Evolutionary conservation across 768 basidiomycete species (phyloP).

Genomic region (Galerina sulciceps): DNA sequence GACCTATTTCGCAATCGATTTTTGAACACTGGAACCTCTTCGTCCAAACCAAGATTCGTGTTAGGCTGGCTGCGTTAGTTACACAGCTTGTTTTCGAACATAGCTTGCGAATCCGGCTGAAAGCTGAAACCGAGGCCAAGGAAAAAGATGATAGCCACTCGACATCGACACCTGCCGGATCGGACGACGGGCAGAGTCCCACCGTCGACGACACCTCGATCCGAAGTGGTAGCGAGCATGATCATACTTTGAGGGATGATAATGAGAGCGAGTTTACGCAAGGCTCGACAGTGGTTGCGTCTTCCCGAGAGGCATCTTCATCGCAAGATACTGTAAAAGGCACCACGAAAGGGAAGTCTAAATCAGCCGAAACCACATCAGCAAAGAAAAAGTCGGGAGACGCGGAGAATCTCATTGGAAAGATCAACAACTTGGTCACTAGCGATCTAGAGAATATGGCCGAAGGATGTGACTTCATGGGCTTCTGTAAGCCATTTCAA

Average conservation of each 20-base stretch:
- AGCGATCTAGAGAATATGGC: not conserved
- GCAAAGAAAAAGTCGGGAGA: not conserved
- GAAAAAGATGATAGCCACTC: not conserved
- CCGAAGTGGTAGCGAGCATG: too few species aligned
- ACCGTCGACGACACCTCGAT: too few species aligned
- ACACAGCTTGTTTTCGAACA: slow-evolving; percentile 49
- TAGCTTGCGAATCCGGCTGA: slow-evolving; percentile 64
- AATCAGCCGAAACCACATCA: not conserved
- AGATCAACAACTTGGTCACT: not conserved
- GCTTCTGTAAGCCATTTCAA: not conserved
- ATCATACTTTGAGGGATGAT: too few species aligned
- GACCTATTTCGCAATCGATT: slow-evolving; percentile 48
- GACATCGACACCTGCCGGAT: not conserved
- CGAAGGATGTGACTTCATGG: slow-evolving; percentile 3
- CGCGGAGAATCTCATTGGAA: not conserved
- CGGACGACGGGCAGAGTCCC: not conserved
- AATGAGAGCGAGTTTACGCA: too few species aligned
- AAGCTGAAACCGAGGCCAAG: slow-evolving; percentile 35
- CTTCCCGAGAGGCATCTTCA: too few species aligned
- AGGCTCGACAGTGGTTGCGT: too few species aligned
- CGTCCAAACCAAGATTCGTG: slow-evolving; percentile 45
- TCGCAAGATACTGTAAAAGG: too few species aligned
- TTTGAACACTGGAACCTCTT: slow-evolving; percentile 60
- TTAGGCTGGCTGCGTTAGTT: slow-evolving; percentile 42
- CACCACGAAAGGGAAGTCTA: not conserved